Percentiles rank a stretch among this genome's conserved stretches.
These are phyloP conservation scores for Botrytis medusae DNA, from an alignment of 2,329 filamentous ascomycete genomes.

Conservation along the genomic window DNA sequence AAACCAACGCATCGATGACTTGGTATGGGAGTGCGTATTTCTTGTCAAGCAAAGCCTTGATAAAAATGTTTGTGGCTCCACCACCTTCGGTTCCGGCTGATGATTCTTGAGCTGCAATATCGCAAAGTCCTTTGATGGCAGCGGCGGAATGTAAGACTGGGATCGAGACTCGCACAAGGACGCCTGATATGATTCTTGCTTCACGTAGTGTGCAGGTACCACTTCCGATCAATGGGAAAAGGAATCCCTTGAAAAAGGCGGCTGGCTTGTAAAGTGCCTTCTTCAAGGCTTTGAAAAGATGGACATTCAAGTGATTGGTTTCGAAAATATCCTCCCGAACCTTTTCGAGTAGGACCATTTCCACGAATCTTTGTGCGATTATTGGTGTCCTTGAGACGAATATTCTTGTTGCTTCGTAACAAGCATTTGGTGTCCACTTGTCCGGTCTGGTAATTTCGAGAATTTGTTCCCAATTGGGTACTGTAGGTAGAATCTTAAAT, in stretches of 20 bases:
- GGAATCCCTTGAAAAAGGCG: conserved; percentile 93
- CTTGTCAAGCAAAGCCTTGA: conserved; percentile 90
- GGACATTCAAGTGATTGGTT: conserved; percentile 91
- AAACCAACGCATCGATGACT: conserved; percentile 90
- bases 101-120: conserved; percentile 90
- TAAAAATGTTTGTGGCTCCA: conserved; percentile 92
- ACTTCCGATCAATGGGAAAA: conserved; percentile 83
- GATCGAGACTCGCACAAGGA: conserved; percentile 80
- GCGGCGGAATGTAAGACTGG: conserved; percentile 91
- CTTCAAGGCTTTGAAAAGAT: conserved; percentile 91
- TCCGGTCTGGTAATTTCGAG: conserved; percentile 82
- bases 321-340: conserved; percentile 95
- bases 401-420: conserved; percentile 86
- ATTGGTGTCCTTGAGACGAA: conserved; percentile 83
- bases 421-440: conserved; percentile 71
- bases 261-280: conserved; percentile 91
- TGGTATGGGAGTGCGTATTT: conserved; percentile 95
- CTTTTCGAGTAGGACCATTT: conserved; percentile 80
- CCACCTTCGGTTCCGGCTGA: conserved; percentile 80
- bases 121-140: conserved; percentile 86
- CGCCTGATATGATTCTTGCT: conserved; percentile 85
- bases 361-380: conserved; percentile 80
- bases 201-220: conserved; percentile 91
- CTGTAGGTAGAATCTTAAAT: conserved; percentile 92
- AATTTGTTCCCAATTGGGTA: conserved; percentile 89